Percentiles rank a stretch among this genome's conserved stretches.
phyloP scores from a whole-genome alignment of 345 rosid species.

The Kernera saxatilis region DNA sequence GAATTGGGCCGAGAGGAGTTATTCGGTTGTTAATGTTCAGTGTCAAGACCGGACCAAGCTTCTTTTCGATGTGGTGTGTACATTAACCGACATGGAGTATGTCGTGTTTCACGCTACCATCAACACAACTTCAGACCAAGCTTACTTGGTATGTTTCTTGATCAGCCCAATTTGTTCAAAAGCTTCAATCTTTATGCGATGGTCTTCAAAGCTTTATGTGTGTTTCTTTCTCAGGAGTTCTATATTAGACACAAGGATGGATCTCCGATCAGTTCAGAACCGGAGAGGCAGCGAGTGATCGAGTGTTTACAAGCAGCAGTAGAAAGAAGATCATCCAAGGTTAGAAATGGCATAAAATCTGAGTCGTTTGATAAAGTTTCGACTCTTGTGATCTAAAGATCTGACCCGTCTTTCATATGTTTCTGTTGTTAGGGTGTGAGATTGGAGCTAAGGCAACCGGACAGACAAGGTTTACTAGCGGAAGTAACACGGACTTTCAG shows the following conservation, averaged over 20 bases:
- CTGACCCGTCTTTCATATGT: background rate
- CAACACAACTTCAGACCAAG: conserved; percentile 49
- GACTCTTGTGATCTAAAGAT: background rate
- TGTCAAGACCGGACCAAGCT: conserved; percentile 78
- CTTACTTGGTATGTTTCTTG: conserved; percentile 51
- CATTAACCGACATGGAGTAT: conserved; percentile 91
- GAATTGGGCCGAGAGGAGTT: conserved; percentile 74
- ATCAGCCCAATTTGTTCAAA: background rate
- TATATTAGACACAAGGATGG: conserved; percentile 75
- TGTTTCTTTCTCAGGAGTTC: conserved; percentile 63
- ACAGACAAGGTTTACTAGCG: conserved; percentile 63
- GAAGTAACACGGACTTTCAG: conserved; percentile 79
- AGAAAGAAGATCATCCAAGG: conserved; percentile 76
- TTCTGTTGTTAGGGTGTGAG: conserved; percentile 57
- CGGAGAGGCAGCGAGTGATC: conserved; percentile 80
- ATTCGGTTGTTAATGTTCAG: conserved; percentile 82
- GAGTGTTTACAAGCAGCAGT: conserved; percentile 75
- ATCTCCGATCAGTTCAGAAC: conserved; percentile 82
- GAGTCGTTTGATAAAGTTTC: background rate
- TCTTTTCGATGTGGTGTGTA: conserved; percentile 86
- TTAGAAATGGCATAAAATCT: background rate
- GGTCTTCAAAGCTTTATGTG: no score
- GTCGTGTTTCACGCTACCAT: conserved; percentile 77
- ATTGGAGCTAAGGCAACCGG: conserved; percentile 51
- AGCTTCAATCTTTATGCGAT: background rate